Conservation (phyloP, 2,329 filamentous ascomycete genomes). For the Fulvia fulva region DNA sequence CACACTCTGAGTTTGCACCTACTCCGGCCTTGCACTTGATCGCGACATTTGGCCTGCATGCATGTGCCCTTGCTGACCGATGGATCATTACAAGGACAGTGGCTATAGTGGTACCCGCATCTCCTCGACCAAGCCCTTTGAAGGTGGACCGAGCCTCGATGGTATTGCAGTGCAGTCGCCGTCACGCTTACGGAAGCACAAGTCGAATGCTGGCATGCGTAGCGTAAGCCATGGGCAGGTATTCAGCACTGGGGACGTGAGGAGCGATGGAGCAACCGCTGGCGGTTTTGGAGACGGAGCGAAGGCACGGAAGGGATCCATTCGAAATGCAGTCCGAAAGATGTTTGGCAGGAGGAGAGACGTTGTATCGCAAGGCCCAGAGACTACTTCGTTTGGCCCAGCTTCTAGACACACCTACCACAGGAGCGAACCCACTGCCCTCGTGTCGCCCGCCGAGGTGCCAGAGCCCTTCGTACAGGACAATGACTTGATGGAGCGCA, state of each 20-base stretch:
- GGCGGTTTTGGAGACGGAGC: slow-evolving; percentile 13
- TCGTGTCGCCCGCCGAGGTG: slow-evolving; percentile 19
- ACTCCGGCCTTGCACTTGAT: not conserved
- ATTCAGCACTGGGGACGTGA: slow-evolving; percentile 9
- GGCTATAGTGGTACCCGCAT: slow-evolving; percentile 15
- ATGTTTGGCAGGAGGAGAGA: slow-evolving; percentile 35
- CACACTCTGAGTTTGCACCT: not conserved
- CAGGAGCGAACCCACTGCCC: slow-evolving; percentile 26
- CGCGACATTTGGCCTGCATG: slow-evolving; percentile 22
- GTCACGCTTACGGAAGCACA: slow-evolving; percentile 24
- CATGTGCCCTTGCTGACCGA: slow-evolving; percentile 20
- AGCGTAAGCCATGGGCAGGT: slow-evolving; percentile 21
- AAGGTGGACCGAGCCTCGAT: slow-evolving; percentile 19
- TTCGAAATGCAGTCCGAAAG: slow-evolving; percentile 35
- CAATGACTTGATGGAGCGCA: slow-evolving; percentile 1
- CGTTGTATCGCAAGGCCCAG: slow-evolving; percentile 13
- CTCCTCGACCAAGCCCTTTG: slow-evolving; percentile 6
- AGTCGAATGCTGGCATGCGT: slow-evolving; percentile 19
- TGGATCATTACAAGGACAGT: slow-evolving; percentile 25
- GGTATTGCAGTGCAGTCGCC: slow-evolving; percentile 6
- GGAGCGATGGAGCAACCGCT: slow-evolving; percentile 7
- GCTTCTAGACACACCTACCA: slow-evolving; percentile 31
- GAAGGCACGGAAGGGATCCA: slow-evolving; percentile 31
- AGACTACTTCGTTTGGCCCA: slow-evolving; percentile 1
- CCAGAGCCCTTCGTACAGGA: slow-evolving; percentile 13